Evolutionary conservation across 441 rosid species (phyloP), one percentile per base, ranked within the genome.

Genomic region (Eutrema salsugineum): DNA sequence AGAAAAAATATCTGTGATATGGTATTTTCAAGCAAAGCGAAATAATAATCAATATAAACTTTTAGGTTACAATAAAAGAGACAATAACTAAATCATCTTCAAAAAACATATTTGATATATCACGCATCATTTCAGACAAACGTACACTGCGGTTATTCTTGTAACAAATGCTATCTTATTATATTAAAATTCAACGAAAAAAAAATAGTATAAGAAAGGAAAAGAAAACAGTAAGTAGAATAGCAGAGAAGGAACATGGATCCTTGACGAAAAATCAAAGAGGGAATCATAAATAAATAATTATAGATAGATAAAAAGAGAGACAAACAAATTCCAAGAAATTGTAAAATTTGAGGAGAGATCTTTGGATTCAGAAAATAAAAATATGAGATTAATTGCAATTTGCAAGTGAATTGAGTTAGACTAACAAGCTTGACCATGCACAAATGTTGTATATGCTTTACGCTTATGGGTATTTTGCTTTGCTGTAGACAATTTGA

Each of bases 311-410:
- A 39, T 3, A 30, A 28, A 28, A 17, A 24, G 58, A 68, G 30
- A 68, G 59, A 75, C 73, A 75, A 61, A 75, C 78, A 68, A 75
- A 75, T 75, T 75, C 74, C 74, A 46, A 75, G 70, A 68, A 68
- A 75, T 68, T 68, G 73, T 54, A 43, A 75, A 75, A 68, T 75
- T 53, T 68, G 63, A 75, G 70, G 74, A 68, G 70, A 62, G 30
- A 68, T 68, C 59, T 75, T 62, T 68, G 57, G 64, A 30, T 75
- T 19, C 59, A 49, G 27, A 40, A 24, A 65, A 48, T 39, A 50
- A 17, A 49, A 68, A 6, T 30, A 51, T 5, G 43, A 60, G 48
- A 33, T 24, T 66, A 60, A 49, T 50, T 51, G 57, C 7, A 10
- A 60, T 40, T 50, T 51, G 57, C 7, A 10, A 11, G 22, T 38